Base-by-base conservation (phyloP, 768 basidiomycete genomes). In the Leccinum boreale region DNA sequence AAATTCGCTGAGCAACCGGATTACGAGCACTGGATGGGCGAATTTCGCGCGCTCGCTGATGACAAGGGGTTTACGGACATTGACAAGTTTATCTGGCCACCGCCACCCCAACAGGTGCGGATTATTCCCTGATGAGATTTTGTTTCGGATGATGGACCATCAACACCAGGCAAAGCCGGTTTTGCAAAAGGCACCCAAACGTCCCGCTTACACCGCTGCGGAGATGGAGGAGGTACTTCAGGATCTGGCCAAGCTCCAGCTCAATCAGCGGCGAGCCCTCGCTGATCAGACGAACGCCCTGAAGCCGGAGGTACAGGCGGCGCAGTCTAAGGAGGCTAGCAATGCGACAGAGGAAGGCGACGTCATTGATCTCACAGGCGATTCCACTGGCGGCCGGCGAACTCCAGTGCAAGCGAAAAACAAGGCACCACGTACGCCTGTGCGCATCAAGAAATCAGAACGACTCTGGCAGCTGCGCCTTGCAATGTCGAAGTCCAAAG, bases 31-130 rank as follows among this genome's bases (percentile, higher is more conserved):
- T 92, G 89, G 89, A 76, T 79, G 24, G 74, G 80, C n/a, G 81
- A 81, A 60, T 91, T 92, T 68, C 71, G 78, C 48, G 78, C 79
- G 46, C 79, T 91, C n/a, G 85, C 84, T 2, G 65, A 74, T 15
- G 81, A 85, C 15, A 72, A 78, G 44, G 90, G 88, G 11, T 89
- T 81, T 61, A 77, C 77, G 3, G 74, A 78, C 21, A 76, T 77
- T 53, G 82, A 87, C 26, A 80, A 77, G 26, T 88, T 92, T 63
- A 75, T 89, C 42, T 92, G 89, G 89, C 89, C 89, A 3, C 85
- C 87, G 11, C 81, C 79, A n/a, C 71, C 62, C 62, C 57, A 66
- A 49, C 69, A 70, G 72, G 70, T 76, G 67, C 12, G 59, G 14
- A 52, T 56, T 15, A 49, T 54, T 52, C 36, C 11, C 9, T 29